phyloP scores from a whole-genome alignment of 257 asterid species.

The Rehmannia glutinosa region DNA sequence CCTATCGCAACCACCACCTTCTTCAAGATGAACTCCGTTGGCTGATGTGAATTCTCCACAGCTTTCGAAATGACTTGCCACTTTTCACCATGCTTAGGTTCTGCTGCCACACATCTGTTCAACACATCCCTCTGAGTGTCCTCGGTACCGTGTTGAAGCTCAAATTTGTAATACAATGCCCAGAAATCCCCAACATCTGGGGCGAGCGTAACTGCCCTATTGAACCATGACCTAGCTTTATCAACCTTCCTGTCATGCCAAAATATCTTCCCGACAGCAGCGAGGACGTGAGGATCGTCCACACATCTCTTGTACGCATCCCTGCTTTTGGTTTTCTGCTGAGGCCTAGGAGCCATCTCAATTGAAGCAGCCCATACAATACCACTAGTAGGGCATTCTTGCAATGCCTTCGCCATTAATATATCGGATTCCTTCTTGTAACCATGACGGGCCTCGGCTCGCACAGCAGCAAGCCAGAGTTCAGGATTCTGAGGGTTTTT shows the following conservation, averaged over 20 bases:
- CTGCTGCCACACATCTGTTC: conserved; percentile 69
- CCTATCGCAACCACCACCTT: conserved; percentile 80
- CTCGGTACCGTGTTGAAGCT: conserved; percentile 66
- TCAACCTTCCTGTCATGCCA: conserved; percentile 92
- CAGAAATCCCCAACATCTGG: conserved; percentile 93
- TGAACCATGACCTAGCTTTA: conserved; percentile 70
- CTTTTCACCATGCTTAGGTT: conserved; percentile 91
- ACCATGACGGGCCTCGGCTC: conserved; percentile 78
- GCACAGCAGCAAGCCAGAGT: conserved; percentile 87
- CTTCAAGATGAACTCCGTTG: conserved; percentile 70
- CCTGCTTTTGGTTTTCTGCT: conserved; percentile 55
- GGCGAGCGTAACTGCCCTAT: conserved; percentile 66
- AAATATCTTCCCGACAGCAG: conserved; percentile 75
- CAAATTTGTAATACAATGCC: conserved; percentile 79
- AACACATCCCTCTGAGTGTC: conserved; percentile 72
- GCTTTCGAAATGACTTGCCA: conserved; percentile 85
- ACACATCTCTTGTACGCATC: conserved; percentile 69
- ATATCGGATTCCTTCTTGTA: conserved; percentile 76
- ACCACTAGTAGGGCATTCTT: conserved; percentile 83
- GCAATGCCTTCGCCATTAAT: conserved; percentile 88
- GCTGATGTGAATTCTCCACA: conserved; percentile 90
- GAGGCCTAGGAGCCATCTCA: conserved; percentile 78
- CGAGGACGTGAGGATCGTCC: conserved; percentile 67
- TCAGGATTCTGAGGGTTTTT: conserved; percentile 76
- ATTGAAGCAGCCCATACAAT: conserved; percentile 76